phyloP scores from a whole-genome alignment of 2,329 filamentous ascomycete genomes.

The Periconia digitata region DNA sequence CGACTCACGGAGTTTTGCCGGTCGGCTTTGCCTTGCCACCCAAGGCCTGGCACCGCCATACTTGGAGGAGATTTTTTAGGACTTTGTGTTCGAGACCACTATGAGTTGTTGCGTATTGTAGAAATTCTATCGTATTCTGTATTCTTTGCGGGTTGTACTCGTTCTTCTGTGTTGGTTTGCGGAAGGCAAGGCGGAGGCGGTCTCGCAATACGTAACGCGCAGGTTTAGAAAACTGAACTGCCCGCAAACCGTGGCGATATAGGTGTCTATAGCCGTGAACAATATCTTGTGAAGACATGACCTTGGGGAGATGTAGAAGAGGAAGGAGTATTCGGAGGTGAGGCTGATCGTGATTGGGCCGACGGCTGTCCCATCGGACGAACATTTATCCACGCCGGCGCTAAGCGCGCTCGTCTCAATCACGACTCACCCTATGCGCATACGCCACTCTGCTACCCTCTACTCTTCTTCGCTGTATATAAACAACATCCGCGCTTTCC shows the following conservation, averaged over 20 bases:
- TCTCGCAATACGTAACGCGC: conserved; percentile 64
- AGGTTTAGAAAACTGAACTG: conserved; percentile 71
- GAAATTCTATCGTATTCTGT: conserved; percentile 69
- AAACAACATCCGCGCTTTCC: conserved; percentile 8
- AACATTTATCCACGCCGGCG: conserved; percentile 11
- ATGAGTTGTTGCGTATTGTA: conserved; percentile 64
- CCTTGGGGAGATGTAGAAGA: not conserved
- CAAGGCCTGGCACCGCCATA: conserved; percentile 49
- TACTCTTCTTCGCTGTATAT: conserved; percentile 2
- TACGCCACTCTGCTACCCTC: conserved; percentile 5
- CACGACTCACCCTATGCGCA: not conserved
- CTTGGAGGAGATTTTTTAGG: conserved; percentile 65
- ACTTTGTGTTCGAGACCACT: conserved; percentile 72
- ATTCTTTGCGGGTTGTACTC: conserved; percentile 51
- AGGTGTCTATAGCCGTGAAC: conserved; percentile 70
- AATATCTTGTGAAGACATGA: conserved; percentile 48
- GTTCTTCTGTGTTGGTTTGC: conserved; percentile 21
- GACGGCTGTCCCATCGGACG: not conserved
- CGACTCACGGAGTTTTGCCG: conserved; percentile 21
- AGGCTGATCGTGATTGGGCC: not conserved
- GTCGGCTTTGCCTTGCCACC: conserved; percentile 31
- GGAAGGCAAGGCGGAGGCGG: conserved; percentile 46
- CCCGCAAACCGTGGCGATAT: conserved; percentile 67
- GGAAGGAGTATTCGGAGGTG: not conserved
- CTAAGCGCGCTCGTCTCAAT: not conserved